Evolutionary conservation across 106 monocot genomes (phyloP).

Genomic region (Agapanthus africanus): DNA sequence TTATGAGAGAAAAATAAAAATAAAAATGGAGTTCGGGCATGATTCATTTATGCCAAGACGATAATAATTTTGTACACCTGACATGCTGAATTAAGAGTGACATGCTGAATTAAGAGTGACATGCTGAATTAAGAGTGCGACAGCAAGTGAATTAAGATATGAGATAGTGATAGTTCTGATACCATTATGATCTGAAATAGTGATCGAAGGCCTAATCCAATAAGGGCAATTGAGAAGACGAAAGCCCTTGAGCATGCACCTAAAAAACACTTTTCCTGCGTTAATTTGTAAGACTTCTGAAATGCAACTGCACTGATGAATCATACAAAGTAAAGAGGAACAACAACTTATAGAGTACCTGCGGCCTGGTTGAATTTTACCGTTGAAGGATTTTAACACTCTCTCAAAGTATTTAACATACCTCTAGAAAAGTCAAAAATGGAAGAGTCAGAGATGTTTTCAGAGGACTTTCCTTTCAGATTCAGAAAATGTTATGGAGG

Average conservation of each 20-base stretch:
- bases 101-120: background rate
- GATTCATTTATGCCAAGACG: too few relatives aligned
- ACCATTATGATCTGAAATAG: conserved; percentile 83
- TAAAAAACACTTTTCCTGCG: background rate
- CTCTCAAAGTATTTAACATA: conserved; percentile 92
- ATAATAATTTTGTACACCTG: too few relatives aligned
- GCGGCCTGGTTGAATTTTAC: conserved; percentile 66
- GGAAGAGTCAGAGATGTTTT: background rate
- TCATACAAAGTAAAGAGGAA: background rate
- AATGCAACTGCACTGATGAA: background rate
- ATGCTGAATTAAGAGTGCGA: background rate
- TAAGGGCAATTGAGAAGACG: conserved; percentile 84
- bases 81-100: background rate
- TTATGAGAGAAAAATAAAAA: too few relatives aligned
- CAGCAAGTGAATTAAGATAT: background rate
- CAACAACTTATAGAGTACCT: conserved; percentile 26
- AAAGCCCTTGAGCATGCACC: conserved; percentile 90
- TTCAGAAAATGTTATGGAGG: conserved; percentile 6
- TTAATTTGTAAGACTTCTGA: background rate
- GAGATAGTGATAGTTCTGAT: background rate
- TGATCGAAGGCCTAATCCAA: conserved; percentile 85
- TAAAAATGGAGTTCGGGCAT: too few relatives aligned
- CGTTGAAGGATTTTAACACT: conserved; percentile 73
- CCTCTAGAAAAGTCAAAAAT: conserved; percentile 47
- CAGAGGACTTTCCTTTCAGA: background rate